Conservation (phyloP, 2,329 filamentous ascomycete species). For the Epichloe brachyelytri region DNA sequence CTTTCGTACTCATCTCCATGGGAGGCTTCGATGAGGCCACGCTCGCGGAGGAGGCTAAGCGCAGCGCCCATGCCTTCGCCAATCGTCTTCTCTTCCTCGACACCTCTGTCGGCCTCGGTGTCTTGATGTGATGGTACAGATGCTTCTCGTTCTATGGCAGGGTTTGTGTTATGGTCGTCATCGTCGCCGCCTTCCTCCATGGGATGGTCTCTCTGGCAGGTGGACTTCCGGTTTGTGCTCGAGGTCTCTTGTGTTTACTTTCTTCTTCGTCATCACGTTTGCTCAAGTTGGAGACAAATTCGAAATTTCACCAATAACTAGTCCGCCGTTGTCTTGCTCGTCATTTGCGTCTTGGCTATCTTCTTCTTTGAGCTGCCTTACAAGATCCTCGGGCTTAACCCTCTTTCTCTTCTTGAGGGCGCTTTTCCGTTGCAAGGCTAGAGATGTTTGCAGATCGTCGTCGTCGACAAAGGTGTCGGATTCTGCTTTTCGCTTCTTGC, state of each 20-base stretch:
- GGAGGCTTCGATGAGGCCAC: constrained; percentile 61
- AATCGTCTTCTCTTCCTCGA: constrained; percentile 21
- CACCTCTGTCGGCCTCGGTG: constrained; percentile 4
- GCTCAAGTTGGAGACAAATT: constrained; percentile 80
- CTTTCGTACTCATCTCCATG: constrained; percentile 53
- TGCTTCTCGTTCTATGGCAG: constrained; percentile 13
- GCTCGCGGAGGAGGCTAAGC: constrained; percentile 69
- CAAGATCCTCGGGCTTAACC: constrained; percentile 74
- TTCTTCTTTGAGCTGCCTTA: constrained; percentile 60
- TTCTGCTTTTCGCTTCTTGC: constrained; percentile 51
- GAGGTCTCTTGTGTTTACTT: constrained; percentile 34
- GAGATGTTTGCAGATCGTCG: constrained; percentile 76
- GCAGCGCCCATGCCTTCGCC: constrained; percentile 73
- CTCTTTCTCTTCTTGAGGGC: constrained; percentile 89
- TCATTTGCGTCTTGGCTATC: constrained; percentile 30
- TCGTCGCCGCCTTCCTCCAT: constrained; percentile 18
- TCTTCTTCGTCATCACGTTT: constrained; percentile 47
- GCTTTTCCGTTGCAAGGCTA: constrained; percentile 69
- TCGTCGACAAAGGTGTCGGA: constrained; percentile 72
- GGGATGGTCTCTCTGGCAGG: constrained; percentile 12
- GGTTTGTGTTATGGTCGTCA: constrained; percentile 7
- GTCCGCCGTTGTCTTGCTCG: constrained; percentile 33
- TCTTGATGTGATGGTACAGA: not conserved
- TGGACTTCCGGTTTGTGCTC: constrained; percentile 14
- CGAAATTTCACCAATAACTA: constrained; percentile 92